Evolutionary conservation across 306 rosid genomes (phyloP).

Genomic region (Dryas drummondii): DNA sequence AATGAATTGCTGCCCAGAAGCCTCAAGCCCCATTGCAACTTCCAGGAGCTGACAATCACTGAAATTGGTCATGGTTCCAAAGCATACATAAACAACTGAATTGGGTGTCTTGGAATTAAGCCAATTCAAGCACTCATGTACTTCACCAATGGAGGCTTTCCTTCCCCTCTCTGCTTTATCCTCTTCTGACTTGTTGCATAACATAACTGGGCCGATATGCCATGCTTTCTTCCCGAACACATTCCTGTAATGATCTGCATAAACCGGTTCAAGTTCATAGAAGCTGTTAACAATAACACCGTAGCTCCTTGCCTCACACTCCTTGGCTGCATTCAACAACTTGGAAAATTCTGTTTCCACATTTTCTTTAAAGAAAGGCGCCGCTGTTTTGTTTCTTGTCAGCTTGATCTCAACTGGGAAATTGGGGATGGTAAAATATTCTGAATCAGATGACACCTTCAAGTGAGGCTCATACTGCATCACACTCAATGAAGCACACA

Average conservation of each 20-base stretch:
- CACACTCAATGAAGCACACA: not conserved
- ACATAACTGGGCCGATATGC: slow-evolving; percentile 55
- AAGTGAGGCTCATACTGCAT: not conserved
- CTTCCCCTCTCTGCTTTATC: slow-evolving; percentile 42
- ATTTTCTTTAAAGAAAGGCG: not conserved
- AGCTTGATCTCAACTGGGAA: slow-evolving; percentile 12
- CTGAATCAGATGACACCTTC: slow-evolving; percentile 11
- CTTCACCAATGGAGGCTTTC: slow-evolving; percentile 30
- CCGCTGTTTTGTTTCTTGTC: not conserved
- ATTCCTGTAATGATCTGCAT: slow-evolving; percentile 47
- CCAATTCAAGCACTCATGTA: slow-evolving; percentile 27
- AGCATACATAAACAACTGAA: slow-evolving; percentile 54
- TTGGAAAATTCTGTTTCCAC: not conserved
- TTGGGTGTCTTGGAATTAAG: slow-evolving; percentile 18
- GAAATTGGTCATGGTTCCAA: slow-evolving; percentile 29
- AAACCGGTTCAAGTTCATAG: slow-evolving; percentile 47
- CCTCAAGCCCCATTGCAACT: slow-evolving; percentile 53
- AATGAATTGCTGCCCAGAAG: slow-evolving; percentile 37
- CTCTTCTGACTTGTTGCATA: slow-evolving; percentile 23
- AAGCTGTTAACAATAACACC: slow-evolving; percentile 57
- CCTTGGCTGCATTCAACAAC: slow-evolving; percentile 13
- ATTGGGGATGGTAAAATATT: slow-evolving; percentile 7
- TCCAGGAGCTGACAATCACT: slow-evolving; percentile 39
- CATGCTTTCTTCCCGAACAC: slow-evolving; percentile 52
- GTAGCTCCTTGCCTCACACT: slow-evolving; percentile 35